phyloP scores from a whole-genome alignment of 202 grass and related monocot species.

The Hordeum pubiflorum region DNA sequence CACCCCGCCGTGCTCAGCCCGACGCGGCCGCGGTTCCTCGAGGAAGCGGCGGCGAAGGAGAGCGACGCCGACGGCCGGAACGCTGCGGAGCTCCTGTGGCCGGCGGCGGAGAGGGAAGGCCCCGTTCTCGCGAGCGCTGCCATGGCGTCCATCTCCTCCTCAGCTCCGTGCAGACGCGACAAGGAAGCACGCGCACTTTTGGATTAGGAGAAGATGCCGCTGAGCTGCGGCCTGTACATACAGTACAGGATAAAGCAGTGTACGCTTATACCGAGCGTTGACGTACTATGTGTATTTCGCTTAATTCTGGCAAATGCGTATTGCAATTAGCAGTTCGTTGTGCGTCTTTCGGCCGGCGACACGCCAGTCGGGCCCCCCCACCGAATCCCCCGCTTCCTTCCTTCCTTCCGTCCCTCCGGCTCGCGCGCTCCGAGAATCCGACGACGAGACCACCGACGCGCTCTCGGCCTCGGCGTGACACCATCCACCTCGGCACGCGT shows the following conservation, averaged over 20 bases:
- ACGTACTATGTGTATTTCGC: not conserved
- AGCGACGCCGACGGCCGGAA: slow-evolving; percentile 10
- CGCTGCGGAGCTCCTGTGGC: not conserved
- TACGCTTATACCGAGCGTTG: not conserved
- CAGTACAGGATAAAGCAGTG: not conserved
- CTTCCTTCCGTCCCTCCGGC: too few relatives aligned
- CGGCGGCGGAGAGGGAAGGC: not conserved
- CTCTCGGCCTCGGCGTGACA: not conserved
- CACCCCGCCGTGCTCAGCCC: not conserved
- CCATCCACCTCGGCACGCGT: rapidly evolving
- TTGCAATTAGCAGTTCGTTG: not conserved
- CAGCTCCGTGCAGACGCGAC: not conserved
- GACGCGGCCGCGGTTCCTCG: not conserved
- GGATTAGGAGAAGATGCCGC: not conserved
- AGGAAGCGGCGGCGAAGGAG: slow-evolving; percentile 18
- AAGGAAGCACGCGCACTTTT: slow-evolving; percentile 13
- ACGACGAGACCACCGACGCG: slow-evolving; percentile 25
- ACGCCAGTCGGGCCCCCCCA: not conserved
- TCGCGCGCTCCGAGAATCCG: not conserved
- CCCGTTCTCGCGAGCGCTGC: slow-evolving; percentile 23
- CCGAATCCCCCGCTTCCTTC: not conserved
- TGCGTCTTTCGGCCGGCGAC: not conserved
- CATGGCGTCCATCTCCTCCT: slow-evolving; percentile 24
- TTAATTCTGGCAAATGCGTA: not conserved
- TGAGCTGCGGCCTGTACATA: not conserved